Conservation (phyloP, 2,329 filamentous ascomycete genomes). For the Dactylellina parvicollis region DNA sequence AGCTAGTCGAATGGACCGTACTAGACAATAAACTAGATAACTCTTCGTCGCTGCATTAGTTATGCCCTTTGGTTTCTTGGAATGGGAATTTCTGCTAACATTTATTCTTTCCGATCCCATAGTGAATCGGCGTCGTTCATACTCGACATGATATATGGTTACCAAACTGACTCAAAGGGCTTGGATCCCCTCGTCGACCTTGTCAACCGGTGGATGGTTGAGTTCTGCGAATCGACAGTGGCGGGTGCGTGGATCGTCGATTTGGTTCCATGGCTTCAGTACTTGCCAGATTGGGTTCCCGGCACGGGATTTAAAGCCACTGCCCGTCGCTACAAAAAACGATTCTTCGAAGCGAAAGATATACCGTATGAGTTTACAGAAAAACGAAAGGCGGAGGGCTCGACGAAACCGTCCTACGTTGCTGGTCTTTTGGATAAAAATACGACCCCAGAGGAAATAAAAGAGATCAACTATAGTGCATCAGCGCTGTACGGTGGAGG, state of each 20-base stretch:
- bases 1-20: too few species aligned
- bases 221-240: constrained; percentile 60
- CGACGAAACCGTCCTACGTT: constrained; percentile 59
- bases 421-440: constrained; percentile 64
- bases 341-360: constrained; percentile 44
- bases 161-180: constrained; percentile 60
- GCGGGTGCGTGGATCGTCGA: constrained; percentile 61
- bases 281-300: constrained; percentile 58
- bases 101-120: constrained; percentile 27
- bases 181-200: constrained; percentile 59
- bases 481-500: constrained; percentile 63
- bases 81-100: neutral
- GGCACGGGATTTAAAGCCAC: constrained; percentile 55
- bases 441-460: constrained; percentile 60
- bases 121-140: constrained; percentile 62
- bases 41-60: constrained; percentile 55
- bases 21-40: too few species aligned
- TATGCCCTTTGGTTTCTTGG: constrained; percentile 61
- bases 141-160: constrained; percentile 62
- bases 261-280: constrained; percentile 59
- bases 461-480: constrained; percentile 63
- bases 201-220: constrained; percentile 59
- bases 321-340: constrained; percentile 50
- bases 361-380: constrained; percentile 60
- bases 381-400: constrained; percentile 59